Evolutionary conservation across 2,329 filamentous ascomycete species (phyloP).

Genomic region (Madurella fahalii): DNA sequence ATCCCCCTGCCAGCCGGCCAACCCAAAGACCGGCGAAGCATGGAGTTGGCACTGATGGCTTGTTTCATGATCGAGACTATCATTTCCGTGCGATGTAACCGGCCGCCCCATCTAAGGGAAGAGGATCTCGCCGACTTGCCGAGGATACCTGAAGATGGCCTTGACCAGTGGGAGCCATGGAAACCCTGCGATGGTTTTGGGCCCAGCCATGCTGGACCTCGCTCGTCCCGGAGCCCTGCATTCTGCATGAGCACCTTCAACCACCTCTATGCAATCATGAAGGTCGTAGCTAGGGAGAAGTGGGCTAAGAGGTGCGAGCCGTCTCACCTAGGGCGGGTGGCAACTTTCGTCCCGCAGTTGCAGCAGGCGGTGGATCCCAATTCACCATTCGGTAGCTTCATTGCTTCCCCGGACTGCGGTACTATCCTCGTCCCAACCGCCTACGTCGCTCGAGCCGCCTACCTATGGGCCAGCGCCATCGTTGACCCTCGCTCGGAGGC

Average conservation of each 20-base stretch:
- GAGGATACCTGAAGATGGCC: slow-evolving; percentile 57
- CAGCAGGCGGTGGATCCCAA: slow-evolving; percentile 21
- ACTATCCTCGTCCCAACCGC: slow-evolving; percentile 26
- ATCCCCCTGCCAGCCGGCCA: not conserved
- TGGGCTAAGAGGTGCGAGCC: slow-evolving; percentile 6
- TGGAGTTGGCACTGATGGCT: slow-evolving; percentile 39
- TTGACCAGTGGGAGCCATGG: slow-evolving; percentile 75
- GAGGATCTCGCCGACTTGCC: slow-evolving; percentile 43
- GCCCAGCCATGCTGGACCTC: slow-evolving; percentile 17
- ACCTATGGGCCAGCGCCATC: slow-evolving; percentile 26
- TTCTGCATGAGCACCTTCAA: slow-evolving; percentile 41
- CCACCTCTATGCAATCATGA: slow-evolving; percentile 39
- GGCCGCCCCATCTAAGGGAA: slow-evolving; percentile 45
- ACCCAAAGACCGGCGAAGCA: slow-evolving; percentile 10
- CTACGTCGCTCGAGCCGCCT: slow-evolving; percentile 25
- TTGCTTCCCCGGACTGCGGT: slow-evolving; percentile 17
- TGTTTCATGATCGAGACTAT: slow-evolving; percentile 62
- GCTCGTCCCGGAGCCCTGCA: slow-evolving; percentile 28
- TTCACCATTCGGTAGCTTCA: slow-evolving; percentile 25
- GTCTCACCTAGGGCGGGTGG: not conserved
- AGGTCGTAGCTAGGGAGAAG: slow-evolving; percentile 28
- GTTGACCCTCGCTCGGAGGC: slow-evolving; percentile 18
- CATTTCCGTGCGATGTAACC: slow-evolving; percentile 48
- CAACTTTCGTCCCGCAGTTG: slow-evolving; percentile 14
- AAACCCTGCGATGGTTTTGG: slow-evolving; percentile 45